Evolutionary conservation across 2,329 filamentous ascomycete species (phyloP).

Genomic region (Colletotrichum lini): DNA sequence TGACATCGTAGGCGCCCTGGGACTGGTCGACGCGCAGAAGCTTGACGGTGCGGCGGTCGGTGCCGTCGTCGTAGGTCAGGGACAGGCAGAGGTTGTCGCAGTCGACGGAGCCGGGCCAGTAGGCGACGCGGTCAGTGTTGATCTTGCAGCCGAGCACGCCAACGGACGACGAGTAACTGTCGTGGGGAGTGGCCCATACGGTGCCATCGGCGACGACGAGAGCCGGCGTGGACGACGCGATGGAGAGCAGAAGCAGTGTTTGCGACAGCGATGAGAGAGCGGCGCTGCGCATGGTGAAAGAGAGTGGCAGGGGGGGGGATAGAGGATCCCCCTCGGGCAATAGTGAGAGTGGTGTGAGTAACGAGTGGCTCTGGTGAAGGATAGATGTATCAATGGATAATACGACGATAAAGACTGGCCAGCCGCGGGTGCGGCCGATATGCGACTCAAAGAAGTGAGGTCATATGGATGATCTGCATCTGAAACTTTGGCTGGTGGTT

Average conservation of each 20-base stretch:
- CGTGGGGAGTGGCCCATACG: slow-evolving; percentile 60
- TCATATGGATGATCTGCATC: slow-evolving; percentile 39
- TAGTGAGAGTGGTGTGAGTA: neutral
- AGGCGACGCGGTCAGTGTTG: slow-evolving; percentile 66
- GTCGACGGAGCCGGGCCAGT: slow-evolving; percentile 63
- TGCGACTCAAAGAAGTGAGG: slow-evolving; percentile 34
- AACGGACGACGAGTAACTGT: slow-evolving; percentile 63
- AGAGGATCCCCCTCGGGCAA: neutral
- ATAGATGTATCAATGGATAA: no score
- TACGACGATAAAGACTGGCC: slow-evolving; percentile 27
- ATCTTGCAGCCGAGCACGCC: slow-evolving; percentile 68
- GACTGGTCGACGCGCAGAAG: slow-evolving; percentile 48
- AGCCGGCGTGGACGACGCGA: neutral
- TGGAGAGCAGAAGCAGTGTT: neutral
- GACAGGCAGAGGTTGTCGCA: slow-evolving; percentile 63
- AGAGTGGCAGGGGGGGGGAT: slow-evolving; percentile 20
- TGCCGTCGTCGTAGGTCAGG: slow-evolving; percentile 43
- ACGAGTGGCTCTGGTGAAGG: slow-evolving; percentile 23
- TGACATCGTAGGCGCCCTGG: slow-evolving; percentile 63
- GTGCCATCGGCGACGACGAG: slow-evolving; percentile 31
- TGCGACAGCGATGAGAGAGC: slow-evolving; percentile 35
- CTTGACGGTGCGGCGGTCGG: slow-evolving; percentile 45
- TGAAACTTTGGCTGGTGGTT: slow-evolving; percentile 26
- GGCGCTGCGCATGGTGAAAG: slow-evolving; percentile 30
- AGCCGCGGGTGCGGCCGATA: slow-evolving; percentile 39